Percentiles rank a stretch among this genome's conserved stretches.
phyloP scores from a whole-genome alignment of 352 stramenopile species.

The Globisporangium lucens region DNA sequence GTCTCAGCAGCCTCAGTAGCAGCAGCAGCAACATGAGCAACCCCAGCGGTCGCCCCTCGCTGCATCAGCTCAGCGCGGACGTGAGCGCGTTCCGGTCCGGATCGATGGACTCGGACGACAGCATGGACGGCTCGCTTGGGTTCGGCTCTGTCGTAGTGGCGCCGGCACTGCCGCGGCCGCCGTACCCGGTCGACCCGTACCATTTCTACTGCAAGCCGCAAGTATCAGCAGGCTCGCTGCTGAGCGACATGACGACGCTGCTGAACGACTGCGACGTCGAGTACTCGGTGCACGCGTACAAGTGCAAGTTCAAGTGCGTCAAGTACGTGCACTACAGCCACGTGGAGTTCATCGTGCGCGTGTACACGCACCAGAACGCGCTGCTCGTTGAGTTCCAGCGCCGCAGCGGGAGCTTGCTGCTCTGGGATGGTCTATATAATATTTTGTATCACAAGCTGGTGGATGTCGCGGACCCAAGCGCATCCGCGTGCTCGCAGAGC shows the following conservation, averaged over 20 bases:
- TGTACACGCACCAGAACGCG: slow-evolving; percentile 43
- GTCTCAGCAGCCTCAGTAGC: slow-evolving; percentile 38
- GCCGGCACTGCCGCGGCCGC: slow-evolving; percentile 47
- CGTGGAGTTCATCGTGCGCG: slow-evolving; percentile 73
- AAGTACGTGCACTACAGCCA: slow-evolving; percentile 85
- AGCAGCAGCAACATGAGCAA: slow-evolving; percentile 26
- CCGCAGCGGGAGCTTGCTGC: slow-evolving; percentile 61
- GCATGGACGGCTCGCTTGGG: slow-evolving; percentile 29
- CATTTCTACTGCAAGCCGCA: slow-evolving; percentile 67
- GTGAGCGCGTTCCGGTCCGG: slow-evolving; percentile 18
- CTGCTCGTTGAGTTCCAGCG: slow-evolving; percentile 79
- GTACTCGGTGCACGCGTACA: slow-evolving; percentile 59
- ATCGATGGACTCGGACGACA: slow-evolving; percentile 41
- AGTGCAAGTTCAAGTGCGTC: slow-evolving; percentile 87
- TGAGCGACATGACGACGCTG: slow-evolving; percentile 44
- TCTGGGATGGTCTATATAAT: slow-evolving; percentile 82
- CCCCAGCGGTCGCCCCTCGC: slow-evolving; percentile 26
- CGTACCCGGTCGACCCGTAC: slow-evolving; percentile 81
- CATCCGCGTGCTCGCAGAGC: slow-evolving; percentile 59
- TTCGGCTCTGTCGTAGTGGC: slow-evolving; percentile 32
- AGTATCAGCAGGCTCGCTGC: slow-evolving; percentile 27
- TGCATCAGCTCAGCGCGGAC: slow-evolving; percentile 40
- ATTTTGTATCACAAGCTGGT: slow-evolving; percentile 61
- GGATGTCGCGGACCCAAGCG: slow-evolving; percentile 42
- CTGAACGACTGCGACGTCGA: slow-evolving; percentile 66